Base-by-base conservation (phyloP, 306 rosid species). In the Hippophae gyantsensis region DNA sequence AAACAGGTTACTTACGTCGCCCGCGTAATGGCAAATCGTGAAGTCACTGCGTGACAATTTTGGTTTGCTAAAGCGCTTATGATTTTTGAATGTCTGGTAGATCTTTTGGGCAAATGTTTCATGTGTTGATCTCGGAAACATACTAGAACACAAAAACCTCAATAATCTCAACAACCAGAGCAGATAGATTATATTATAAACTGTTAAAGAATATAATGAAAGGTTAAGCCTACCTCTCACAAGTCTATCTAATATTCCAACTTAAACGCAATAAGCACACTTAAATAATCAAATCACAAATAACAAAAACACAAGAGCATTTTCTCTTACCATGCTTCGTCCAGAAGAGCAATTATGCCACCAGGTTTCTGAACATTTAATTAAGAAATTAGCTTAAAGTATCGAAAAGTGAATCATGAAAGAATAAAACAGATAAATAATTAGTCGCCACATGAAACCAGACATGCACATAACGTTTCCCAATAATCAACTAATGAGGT, bases 71-170 rank as follows among this genome's bases (percentile, higher is more conserved):
- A 93, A 93, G 72, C 95, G 86, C 68, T 79, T 78, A 73, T 93
- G 99, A 68, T 89, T 82, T 76, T 93, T 88, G 84, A 82, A 93
- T 53, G 99, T 88, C 79, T 88, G 95, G 61, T 93, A 93, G 69
- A 93, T 75, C 89, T 89, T 93, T 64, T 93, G 99, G 40, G 97
- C 85, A 70, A 93, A 93, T 61, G 99, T 93, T 78, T 93, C 99
- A 70, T 93, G 86, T 51, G 99, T 93, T 61, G 99, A 93, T 84
- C 97, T 86, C 45, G 99, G 99, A 75, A 93, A 93, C 99, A 93
- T 93, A 73, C 99, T 93, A 81, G 78, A 74, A 74, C 61, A 80
- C 26, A 72, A 44, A 73, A 69, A 50, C 48, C 52, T 41, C 54
- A 44, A 63, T 44, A 32, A 53, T 64, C 65, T 27, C 58, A 60